A percentile compares a stretch with the other conserved stretches of the same genome.
Conservation (phyloP, 2,329 filamentous ascomycete species). For the Geoglossum cookeanum region DNA sequence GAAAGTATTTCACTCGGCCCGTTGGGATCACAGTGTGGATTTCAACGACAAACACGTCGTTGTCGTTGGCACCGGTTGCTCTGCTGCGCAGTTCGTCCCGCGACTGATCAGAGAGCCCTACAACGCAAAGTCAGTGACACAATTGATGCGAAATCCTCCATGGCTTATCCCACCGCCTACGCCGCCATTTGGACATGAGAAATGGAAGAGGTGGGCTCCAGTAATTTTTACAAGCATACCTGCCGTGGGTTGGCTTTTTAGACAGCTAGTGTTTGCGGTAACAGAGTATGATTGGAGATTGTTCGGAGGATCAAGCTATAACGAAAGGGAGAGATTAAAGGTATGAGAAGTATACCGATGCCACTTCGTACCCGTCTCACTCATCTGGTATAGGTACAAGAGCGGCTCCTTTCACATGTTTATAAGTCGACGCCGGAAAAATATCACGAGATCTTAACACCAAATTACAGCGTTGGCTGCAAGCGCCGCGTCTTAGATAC, state of each 20-base stretch:
- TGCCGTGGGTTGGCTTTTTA: constrained; percentile 26
- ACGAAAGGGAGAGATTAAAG: constrained; percentile 20
- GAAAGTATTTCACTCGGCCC: constrained; percentile 36
- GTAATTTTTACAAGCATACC: constrained; percentile 30
- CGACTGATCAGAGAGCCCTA: constrained; percentile 26
- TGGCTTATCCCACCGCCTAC: constrained; percentile 29
- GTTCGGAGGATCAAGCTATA: constrained; percentile 23
- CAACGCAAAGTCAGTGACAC: constrained; percentile 36
- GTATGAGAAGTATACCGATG: constrained; percentile 9
- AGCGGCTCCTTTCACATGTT: constrained; percentile 27
- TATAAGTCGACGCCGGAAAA: constrained; percentile 32
- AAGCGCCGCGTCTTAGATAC: constrained; percentile 43
- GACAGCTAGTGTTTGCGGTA: constrained; percentile 11
- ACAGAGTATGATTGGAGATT: constrained; percentile 22
- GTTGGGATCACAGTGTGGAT: constrained; percentile 34
- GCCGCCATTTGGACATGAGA: constrained; percentile 21
- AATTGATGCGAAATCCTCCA: constrained; percentile 37
- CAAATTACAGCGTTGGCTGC: constrained; percentile 42
- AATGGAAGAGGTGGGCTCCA: constrained; percentile 29
- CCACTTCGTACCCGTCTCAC: neutral
- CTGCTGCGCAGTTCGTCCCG: constrained; percentile 37
- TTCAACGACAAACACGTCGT: constrained; percentile 35
- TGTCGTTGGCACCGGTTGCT: constrained; percentile 38
- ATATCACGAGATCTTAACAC: constrained; percentile 42
- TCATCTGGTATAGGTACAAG: constrained; percentile 14